phyloP scores from a whole-genome alignment of 805 yeast species.

The Myxozyma neotropica region DNA sequence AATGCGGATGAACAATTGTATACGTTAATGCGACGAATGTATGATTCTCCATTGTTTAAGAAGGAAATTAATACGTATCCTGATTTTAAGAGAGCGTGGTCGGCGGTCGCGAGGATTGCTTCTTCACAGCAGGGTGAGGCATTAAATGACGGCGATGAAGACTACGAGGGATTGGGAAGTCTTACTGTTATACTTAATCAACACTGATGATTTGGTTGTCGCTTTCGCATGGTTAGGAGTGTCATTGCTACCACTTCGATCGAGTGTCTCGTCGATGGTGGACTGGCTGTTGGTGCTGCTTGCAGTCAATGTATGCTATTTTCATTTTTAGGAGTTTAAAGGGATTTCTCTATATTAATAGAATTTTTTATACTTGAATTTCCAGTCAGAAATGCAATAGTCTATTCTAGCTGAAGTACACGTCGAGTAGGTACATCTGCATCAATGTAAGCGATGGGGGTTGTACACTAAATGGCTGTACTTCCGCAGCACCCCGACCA shows the following conservation, averaged over 20 bases:
- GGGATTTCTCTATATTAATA: background rate
- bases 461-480: constrained; percentile 6
- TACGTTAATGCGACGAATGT: constrained; percentile 12
- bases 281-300: background rate
- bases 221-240: no score
- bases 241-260: no score
- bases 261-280: no score
- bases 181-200: background rate
- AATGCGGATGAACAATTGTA: constrained; percentile 14
- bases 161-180: background rate
- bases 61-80: background rate
- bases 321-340: background rate
- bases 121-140: background rate
- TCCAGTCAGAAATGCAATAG: no score
- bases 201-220: no score
- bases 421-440: background rate
- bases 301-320: background rate
- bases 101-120: background rate
- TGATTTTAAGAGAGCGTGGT: constrained; percentile 12
- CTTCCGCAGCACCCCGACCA: constrained; percentile 1
- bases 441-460: background rate
- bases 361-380: background rate
- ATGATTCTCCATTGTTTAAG: background rate
- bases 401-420: no score
- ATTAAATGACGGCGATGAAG: background rate